phyloP scores from a whole-genome alignment of 352 stramenopile genomes.

The Thraustotheca clavata region DNA sequence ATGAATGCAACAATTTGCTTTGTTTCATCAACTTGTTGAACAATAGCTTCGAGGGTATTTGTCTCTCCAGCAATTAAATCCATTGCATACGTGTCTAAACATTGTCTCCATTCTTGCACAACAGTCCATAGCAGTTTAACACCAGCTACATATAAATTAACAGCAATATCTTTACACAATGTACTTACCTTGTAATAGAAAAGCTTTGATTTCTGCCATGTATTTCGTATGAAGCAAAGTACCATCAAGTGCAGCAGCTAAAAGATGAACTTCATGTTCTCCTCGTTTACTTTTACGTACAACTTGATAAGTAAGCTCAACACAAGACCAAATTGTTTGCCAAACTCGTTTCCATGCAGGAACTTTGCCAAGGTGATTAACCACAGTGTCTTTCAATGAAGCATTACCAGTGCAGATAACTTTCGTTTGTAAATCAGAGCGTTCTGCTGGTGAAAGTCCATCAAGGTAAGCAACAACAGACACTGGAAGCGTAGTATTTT shows the following conservation, averaged over 20 bases:
- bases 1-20: slow-evolving; percentile 10
- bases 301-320: slow-evolving; percentile 11
- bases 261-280: slow-evolving; percentile 29
- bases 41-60: neutral
- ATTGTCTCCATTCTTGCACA: slow-evolving; percentile 9
- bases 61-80: neutral
- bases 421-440: neutral
- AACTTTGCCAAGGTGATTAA: neutral
- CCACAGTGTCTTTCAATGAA: neutral
- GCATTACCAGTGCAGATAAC: neutral
- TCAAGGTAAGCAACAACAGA: neutral
- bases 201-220: slow-evolving; percentile 20
- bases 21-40: slow-evolving; percentile 4
- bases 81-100: slow-evolving; percentile 12
- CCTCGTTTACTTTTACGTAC: neutral
- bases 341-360: neutral
- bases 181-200: slow-evolving; percentile 10
- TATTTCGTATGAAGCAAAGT: slow-evolving; percentile 27
- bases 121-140: neutral
- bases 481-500: neutral
- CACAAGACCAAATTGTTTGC: slow-evolving; percentile 13
- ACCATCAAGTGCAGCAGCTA: slow-evolving; percentile 57
- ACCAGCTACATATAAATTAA: neutral
- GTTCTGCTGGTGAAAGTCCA: neutral
- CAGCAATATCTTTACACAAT: neutral